A percentile compares a stretch with the other conserved stretches of the same genome.
These are phyloP conservation scores for Phytopythium mirpurense DNA, from an alignment of 352 stramenopile species.

Conservation along the genomic window DNA sequence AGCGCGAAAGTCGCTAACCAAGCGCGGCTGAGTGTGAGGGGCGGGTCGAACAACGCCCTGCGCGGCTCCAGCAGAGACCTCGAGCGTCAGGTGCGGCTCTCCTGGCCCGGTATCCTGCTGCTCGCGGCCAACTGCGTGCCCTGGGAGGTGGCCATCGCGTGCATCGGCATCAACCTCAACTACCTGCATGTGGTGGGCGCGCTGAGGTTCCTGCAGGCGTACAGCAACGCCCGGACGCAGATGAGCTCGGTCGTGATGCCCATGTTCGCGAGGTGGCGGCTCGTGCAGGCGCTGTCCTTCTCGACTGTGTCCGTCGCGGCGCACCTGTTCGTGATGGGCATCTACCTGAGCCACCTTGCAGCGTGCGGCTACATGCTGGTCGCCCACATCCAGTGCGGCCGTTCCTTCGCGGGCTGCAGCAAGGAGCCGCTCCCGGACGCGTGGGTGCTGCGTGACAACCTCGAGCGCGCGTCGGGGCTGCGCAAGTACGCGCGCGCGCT, in stretches of 20 bases:
- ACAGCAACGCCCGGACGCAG: conserved; percentile 8
- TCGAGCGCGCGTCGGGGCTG: conserved; percentile 36
- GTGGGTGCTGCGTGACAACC: conserved; percentile 57
- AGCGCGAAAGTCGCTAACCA: neutral
- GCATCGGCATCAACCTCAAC: conserved; percentile 26
- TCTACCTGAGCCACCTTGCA: conserved; percentile 56
- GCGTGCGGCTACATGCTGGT: conserved; percentile 60
- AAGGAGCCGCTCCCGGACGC: conserved; percentile 6
- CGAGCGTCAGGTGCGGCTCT: neutral
- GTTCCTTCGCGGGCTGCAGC: conserved; percentile 30
- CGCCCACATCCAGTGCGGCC: conserved; percentile 35
- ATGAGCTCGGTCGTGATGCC: conserved; percentile 21
- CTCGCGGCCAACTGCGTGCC: conserved; percentile 28
- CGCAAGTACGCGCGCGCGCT: conserved; percentile 53
- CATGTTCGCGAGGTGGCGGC: conserved; percentile 10
- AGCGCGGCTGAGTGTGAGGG: neutral
- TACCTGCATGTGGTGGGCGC: conserved; percentile 39
- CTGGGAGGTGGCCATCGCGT: conserved; percentile 24
- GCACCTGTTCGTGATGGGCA: conserved; percentile 35
- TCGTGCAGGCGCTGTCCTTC: conserved; percentile 36
- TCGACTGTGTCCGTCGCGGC: conserved; percentile 36
- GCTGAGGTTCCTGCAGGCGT: conserved; percentile 18
- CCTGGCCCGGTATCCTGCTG: neutral
- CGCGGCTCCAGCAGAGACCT: neutral
- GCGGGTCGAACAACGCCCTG: too few species aligned